phyloP scores from a whole-genome alignment of 2,329 filamentous ascomycete species.

The Trichoderma koningii region DNA sequence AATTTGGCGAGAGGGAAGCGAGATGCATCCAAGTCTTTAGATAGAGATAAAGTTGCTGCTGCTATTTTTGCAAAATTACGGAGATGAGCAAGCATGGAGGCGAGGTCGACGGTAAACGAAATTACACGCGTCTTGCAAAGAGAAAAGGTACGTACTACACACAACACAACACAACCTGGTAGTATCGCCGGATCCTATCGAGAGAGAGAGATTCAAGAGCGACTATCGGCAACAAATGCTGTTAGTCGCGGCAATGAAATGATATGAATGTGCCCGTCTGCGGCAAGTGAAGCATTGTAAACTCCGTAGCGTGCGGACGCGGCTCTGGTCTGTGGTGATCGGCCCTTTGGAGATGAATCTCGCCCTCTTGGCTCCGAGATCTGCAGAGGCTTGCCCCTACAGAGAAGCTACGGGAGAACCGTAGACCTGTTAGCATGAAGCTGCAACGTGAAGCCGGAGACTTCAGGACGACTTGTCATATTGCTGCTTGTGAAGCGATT shows the following conservation, averaged over 20 bases:
- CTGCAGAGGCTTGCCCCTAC: constrained; percentile 1
- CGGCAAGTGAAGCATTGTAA: background rate
- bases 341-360: constrained; percentile 12
- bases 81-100: constrained; percentile 14
- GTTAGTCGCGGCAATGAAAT: too few relatives aligned
- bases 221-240: too few relatives aligned
- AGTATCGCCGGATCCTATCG: too few relatives aligned
- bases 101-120: constrained; percentile 3
- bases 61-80: background rate
- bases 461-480: too few relatives aligned
- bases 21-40: background rate
- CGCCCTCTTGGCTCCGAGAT: constrained; percentile 5
- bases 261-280: too few relatives aligned
- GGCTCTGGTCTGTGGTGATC: background rate
- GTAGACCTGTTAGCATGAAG: background rate
- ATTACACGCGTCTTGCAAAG: background rate
- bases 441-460: background rate
- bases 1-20: background rate
- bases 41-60: constrained; percentile 13
- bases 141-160: too few relatives aligned
- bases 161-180: too few relatives aligned
- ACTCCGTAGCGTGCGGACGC: constrained; percentile 16
- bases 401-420: background rate
- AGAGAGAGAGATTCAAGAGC: too few relatives aligned
- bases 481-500: too few relatives aligned